Evolutionary conservation across 2,329 filamentous ascomycete genomes (phyloP), one percentile per base, ranked within the genome.

Genomic region (Geosmithia flava): DNA sequence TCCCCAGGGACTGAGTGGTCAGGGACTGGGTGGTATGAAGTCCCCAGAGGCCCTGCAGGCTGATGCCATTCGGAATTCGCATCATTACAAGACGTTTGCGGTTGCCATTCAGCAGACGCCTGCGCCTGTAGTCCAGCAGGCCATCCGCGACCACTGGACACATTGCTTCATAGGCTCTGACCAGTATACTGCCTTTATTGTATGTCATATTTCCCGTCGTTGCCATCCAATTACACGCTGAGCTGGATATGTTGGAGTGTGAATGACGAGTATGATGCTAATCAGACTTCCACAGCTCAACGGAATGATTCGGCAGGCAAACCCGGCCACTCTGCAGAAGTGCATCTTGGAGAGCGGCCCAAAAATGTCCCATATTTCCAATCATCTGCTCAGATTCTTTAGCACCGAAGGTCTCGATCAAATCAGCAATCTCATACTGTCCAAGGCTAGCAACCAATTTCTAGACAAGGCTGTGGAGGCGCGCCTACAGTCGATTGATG

Each of bases 401-500:
- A 61, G 53, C 1, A 47, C 55, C 0, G 47, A 58, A 2, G 70
- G 74, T 20, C 47, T 78, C 3, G 75, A 79, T 51, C 62, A 66
- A 2, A 54, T 76, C 16, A 62, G 65, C 3, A 61, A 69, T 23
- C 30, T 55, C 1, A 66, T 80, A 27, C 58, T 79, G 6, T 52
- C 59, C 45, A 73, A 68, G 47, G 69, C 67, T 15, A 74, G 73
- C 52, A 59, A 71, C 30, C 49, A 53, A 1, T 77, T 80, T 48
- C 64, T 80, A 2, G 76, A 79, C 55, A 68, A 64, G 48, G 74
- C 69, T 3, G 56, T 80, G n/a, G 69, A 71, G 17, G 64, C 60
- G 48, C 71, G 76, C 0, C 63, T 80, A 3, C 65, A 67, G 44
- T 76, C 72, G 2, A 79, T 80, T 47, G 68, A 69, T 10, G 75